Evolutionary conservation across 768 basidiomycete genomes (phyloP), one percentile per base, ranked within the genome.

Genomic region (Mycena belliarum): DNA sequence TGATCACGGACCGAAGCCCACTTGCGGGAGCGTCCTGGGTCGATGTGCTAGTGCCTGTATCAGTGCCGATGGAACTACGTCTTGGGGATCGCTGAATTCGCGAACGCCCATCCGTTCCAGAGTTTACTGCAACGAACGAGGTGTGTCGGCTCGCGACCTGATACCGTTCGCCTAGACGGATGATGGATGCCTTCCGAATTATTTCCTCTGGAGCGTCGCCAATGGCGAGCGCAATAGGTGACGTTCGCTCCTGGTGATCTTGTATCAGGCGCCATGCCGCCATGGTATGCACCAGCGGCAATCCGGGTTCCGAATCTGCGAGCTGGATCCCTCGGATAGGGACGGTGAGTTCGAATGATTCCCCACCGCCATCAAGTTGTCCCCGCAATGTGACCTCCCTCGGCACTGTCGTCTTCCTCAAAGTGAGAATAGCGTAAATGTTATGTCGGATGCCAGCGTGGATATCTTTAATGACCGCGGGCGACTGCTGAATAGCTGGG

Each of bases 211-310:
- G 66, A 28, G 73, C 69, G 18, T 49, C 59, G 8, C 64, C 59
- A 7, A 69, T 55, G 6, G 73, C 59, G 11, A 49, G 59, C 5
- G 74, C 76, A 23, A 76, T 69, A n/a, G 70, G 71, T 20, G 70
- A 71, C 21, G 55, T 64, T 5, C 58, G 53, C 24, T 76, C 76
- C 44, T 79, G 74, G 41, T 84, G 66, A 18, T 82, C 82, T 61
- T 77, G 77, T n/a, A 87, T 81, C 26, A 87, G 71, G 15, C 72
- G 70, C 55, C 80, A 78, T 2, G 84, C 85, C 6, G 82, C 79
- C 37, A 87, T 70, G 0, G 79, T 76, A 63, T 87, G 86, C 25
- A 87, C 66, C 16, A 80, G 69, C 23, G 73, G 72, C 18, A 74
- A 47, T 11, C 67, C 53, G 63, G 74, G 47, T 57, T 72, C 50